Evolutionary conservation across 345 rosid genomes (phyloP), one percentile per base, ranked within the genome.

Genomic region (Lepidium didymum): DNA sequence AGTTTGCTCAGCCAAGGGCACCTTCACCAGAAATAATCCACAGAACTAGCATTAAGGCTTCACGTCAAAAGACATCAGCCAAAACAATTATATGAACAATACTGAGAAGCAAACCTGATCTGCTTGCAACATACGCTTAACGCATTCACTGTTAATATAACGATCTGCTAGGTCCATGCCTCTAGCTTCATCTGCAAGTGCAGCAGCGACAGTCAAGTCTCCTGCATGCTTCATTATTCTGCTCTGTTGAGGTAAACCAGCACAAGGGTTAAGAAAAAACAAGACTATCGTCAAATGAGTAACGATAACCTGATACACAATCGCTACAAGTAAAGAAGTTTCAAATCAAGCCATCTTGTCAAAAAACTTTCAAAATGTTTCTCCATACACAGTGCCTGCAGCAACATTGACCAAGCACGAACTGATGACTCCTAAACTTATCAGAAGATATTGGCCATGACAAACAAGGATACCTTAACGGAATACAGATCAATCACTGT

Each of bases 121-220:
- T 62, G 98, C 98, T 80, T 91, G 96, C 70, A 95, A 83, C 98
- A 95, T 95, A 15, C 98, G 89, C 87, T 92, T 95, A 63, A 91
- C 96, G 53, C 94, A 87, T 85, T 89, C 94, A 80, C 99, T 95
- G 70, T 95, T 95, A 55, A 91, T 76, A 59, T 89, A 95, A 37
- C 98, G 87, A 68, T 95, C 99, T 8, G 98, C 97, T 69, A 95
- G 85, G 83, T 95, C 99, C 99, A 95, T 95, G 76, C 97, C 85
- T 77, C 99, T 80, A 75, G 99, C 98, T 86, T 95, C 99, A 84
- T 95, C 99, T 8, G 98, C 98, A 79, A 95, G 87, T 56, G 94
- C 84, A 37, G 98, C 92, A 37, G 98, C 96, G 27, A 94, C 94
- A 43, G 80, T 73, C 78, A 86, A 74, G 79, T 95, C 99, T 69